Conservation (phyloP, 106 monocot genomes). For the Acorus calamus region DNA sequence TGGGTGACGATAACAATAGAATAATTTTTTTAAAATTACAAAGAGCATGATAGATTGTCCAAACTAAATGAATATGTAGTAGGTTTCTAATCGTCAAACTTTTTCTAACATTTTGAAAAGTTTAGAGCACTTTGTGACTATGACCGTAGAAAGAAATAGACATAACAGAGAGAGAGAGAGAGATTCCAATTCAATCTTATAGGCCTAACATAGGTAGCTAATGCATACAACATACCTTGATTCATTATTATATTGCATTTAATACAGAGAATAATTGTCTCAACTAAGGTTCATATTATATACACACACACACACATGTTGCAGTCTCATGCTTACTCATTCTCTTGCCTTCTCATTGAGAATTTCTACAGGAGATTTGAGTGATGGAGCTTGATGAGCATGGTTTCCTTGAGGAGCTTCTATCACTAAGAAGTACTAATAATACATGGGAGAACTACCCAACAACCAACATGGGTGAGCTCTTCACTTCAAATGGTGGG, state of each 20-base stretch:
- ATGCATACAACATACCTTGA: background rate
- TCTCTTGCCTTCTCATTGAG: no score
- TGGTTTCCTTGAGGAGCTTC: constrained; percentile 75
- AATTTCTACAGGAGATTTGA: background rate
- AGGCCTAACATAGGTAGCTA: background rate
- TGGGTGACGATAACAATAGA: no score
- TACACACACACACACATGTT: no score
- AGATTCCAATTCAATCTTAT: constrained; percentile 2
- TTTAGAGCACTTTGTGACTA: no score
- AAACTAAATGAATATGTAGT: no score
- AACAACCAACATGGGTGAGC: constrained; percentile 30
- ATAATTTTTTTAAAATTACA: no score
- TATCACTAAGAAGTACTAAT: constrained; percentile 27
- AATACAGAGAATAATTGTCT: background rate
- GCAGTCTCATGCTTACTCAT: no score
- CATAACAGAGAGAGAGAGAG: background rate
- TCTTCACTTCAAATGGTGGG: constrained; percentile 27
- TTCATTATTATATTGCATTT: background rate
- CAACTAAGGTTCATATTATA: no score
- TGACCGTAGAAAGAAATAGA: no score
- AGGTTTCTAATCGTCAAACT: no score
- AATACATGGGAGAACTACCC: constrained; percentile 39
- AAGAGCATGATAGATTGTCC: no score
- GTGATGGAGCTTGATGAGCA: constrained; percentile 87
- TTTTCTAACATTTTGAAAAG: no score